Base-by-base conservation (phyloP, 1,284 basidiomycete genomes). In the Sphaerobolus stellatus region DNA sequence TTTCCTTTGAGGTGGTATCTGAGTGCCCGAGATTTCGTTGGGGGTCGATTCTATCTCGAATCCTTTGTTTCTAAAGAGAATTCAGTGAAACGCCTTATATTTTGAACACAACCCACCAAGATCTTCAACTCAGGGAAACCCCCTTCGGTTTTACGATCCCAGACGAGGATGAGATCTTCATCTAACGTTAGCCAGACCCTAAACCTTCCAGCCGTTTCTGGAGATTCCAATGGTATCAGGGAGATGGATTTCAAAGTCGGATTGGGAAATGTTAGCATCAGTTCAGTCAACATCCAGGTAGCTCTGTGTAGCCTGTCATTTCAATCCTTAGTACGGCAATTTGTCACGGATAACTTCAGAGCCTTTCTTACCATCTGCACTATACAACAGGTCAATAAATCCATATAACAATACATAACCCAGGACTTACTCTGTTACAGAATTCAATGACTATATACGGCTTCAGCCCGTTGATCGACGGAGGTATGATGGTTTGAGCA, bases 81-180 rank as follows among this genome's bases (percentile, higher is more conserved):
- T 16, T 24, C 31, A 34, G 30, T n/a, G 22, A 43, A 14, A 40
- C 24, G 25, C 3, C 20, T 22, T 28, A 55, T 29, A 45, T 30
- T 25, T 50, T 29, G 30, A 49, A 14, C 36, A 31, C 27, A 31
- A 72, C 84, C 66, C 62, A 90, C 90, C 63, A 93, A 73, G n/a
- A 80, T 76, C 69, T 92, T 92, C 57, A 92, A 72, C 70, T 96
- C 94, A 1, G 94, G 94, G 66, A 97, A 97, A 0, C 90, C 88
- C 28, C 90, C 90, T 68, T 94, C 90, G n/a, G 82, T 72, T 67
- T 94, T 90, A 58, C 90, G 75, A 67, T 92, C 90, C 90, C 90
- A 92, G 18, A 89, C 64, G 45, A 90, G 68, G 43, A 66, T 59
- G 7, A 73, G 68, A 27, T 64, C 40, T 13, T 71, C 68, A 3